Evolutionary conservation across 305 asterid species (phyloP).

Genomic region (Striga hermonthica): DNA sequence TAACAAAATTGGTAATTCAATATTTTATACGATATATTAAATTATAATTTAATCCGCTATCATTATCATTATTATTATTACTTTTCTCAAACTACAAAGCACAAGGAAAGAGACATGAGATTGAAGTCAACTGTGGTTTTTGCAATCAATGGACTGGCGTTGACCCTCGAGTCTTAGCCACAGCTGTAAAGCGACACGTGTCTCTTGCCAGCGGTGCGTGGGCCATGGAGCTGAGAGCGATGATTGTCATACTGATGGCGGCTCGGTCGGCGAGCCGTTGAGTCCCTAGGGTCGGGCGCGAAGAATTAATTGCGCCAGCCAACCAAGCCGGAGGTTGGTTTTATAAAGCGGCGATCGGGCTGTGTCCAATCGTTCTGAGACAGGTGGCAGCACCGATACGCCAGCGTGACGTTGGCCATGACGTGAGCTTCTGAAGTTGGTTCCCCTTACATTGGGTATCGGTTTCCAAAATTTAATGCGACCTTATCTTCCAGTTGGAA

Average conservation of each 20-base stretch:
- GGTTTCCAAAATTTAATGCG: not conserved
- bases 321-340: slow-evolving; percentile 23
- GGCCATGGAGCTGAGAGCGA: not conserved
- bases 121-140: too few species aligned
- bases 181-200: slow-evolving; percentile 37
- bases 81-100: not conserved
- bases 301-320: slow-evolving; percentile 31
- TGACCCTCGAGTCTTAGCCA: slow-evolving; percentile 26
- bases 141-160: slow-evolving; percentile 33
- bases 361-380: not conserved
- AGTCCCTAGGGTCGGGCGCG: slow-evolving; percentile 24
- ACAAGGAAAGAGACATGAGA: not conserved
- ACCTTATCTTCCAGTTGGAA: too few species aligned
- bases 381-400: slow-evolving; percentile 1
- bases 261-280: slow-evolving; percentile 24
- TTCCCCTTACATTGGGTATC: not conserved
- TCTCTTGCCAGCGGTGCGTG: not conserved
- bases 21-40: too few species aligned
- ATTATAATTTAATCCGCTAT: too few species aligned
- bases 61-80: too few species aligned
- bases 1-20: too few species aligned
- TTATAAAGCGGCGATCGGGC: not conserved
- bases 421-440: not conserved
- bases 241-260: not conserved
- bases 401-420: slow-evolving; percentile 18